These are phyloP conservation scores for Scedosporium aurantiacum DNA, from an alignment of 2,329 filamentous ascomycete species.

Conservation along the genomic window DNA sequence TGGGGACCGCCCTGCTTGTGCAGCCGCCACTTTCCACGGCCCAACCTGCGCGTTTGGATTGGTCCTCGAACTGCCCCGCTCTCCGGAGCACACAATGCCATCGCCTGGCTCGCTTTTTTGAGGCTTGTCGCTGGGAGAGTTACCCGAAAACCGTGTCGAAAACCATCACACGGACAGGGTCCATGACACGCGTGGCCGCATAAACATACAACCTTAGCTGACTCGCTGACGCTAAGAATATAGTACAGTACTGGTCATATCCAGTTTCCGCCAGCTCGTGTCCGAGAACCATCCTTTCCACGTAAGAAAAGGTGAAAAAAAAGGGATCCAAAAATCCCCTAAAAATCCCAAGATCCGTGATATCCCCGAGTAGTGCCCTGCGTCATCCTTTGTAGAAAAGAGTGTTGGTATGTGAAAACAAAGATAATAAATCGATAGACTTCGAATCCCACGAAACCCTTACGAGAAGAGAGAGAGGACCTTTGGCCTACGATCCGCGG, in stretches of 20 bases:
- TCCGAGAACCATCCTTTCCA: background rate
- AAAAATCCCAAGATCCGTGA: background rate
- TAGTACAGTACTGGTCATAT: background rate
- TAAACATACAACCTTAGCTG: constrained; percentile 1
- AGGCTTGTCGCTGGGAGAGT: background rate
- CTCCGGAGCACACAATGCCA: background rate
- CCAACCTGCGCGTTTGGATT: background rate
- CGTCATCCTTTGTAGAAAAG: background rate
- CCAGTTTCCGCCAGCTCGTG: background rate
- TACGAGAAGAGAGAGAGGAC: background rate
- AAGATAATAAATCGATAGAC: background rate
- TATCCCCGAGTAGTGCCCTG: background rate
- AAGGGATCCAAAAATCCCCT: background rate
- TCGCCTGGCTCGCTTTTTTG: background rate
- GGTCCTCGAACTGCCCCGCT: background rate
- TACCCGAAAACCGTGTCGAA: background rate
- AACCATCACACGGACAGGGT: background rate
- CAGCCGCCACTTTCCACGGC: background rate
- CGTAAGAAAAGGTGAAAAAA: background rate
- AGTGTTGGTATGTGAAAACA: background rate
- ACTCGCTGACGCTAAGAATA: constrained; percentile 2
- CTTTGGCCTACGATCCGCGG: background rate
- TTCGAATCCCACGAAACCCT: background rate
- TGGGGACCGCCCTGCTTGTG: background rate
- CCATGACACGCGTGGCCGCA: background rate